These are phyloP conservation scores for Alternaria metachromatica DNA, from an alignment of 2,329 filamentous ascomycete genomes.

Conservation along the genomic window DNA sequence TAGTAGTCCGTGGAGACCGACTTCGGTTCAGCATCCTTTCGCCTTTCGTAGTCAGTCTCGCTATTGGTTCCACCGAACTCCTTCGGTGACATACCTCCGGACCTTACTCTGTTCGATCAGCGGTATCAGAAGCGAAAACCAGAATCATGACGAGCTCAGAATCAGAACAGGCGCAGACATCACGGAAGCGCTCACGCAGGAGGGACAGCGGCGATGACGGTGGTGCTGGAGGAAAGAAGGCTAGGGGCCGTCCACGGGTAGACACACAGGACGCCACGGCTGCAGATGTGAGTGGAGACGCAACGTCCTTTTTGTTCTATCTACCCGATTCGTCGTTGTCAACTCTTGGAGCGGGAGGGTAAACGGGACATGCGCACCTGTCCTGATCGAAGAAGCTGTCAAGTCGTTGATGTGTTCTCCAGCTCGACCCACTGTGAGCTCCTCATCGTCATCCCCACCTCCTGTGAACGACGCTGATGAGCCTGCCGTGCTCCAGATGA, in stretches of 20 bases:
- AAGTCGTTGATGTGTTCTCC: not conserved
- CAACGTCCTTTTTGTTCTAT: not conserved
- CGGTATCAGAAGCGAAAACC: not conserved
- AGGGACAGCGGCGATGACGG: constrained; percentile 35
- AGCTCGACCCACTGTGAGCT: not conserved
- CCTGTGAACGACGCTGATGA: not conserved
- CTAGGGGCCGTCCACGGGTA: constrained; percentile 75
- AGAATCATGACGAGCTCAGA: constrained; percentile 39
- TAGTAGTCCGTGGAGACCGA: not conserved
- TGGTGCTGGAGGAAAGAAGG: constrained; percentile 54
- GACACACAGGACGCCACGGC: constrained; percentile 80
- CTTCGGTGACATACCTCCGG: not conserved
- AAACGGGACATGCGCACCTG: not conserved
- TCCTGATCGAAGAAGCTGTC: not conserved
- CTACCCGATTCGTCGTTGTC: not conserved
- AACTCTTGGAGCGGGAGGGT: not conserved
- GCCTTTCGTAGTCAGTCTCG: not conserved
- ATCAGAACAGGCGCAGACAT: constrained; percentile 37
- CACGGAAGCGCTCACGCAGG: constrained; percentile 42
- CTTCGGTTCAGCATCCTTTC: not conserved
- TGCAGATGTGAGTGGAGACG: constrained; percentile 69
- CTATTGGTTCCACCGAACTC: constrained; percentile 4
- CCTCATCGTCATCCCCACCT: not conserved
- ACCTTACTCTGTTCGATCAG: not conserved
- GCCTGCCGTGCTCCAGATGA: not conserved